Evolutionary conservation across 1,284 basidiomycete genomes (phyloP), one percentile per base, ranked within the genome.

Genomic region (Sporisorium scitamineum): DNA sequence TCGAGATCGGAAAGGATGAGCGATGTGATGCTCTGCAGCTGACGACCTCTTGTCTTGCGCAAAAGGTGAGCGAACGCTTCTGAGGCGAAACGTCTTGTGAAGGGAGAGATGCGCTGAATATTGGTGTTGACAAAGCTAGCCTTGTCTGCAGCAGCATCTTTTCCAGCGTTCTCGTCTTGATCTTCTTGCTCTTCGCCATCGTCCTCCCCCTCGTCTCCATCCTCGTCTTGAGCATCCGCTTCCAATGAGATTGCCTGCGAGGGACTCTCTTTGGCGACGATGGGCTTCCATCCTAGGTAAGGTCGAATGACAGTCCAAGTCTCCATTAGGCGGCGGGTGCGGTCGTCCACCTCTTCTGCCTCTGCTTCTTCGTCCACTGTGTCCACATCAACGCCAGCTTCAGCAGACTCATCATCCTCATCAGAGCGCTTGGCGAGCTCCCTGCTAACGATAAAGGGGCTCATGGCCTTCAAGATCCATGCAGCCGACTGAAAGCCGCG

Each of bases 21-120:
- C 8, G 61, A 31, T 11, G 70, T 66, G 26, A 84, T 68, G 26
- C 61, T 65, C 26, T 62, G 57, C 24, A 85, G 69, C 48, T 83
- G 79, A 3, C 45, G 51, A 13, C 56, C 65, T 10, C 80, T 68
- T 14, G 80, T 79, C 64, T 80, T 84, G 54, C 84, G 80, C 6
- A 84, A 63, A 16, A 85, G 78, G 48, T 84, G 81, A 1, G 83
- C 82, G 27, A 85, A 76, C 0, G 84, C 83, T 59, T 85, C 84
- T 0, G 82, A 74, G 4, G 81, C 82, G 47, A 85, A 85, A 27
- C 84, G 79, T 16, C 81, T 69, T 10, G 79, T 81, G 48, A 84
- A 82, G 14, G 78, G 56, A 27, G 79, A 72, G 55, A 78, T 68
- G 41, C 72, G 73, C 22, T 59, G 64, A 9, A 61, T 11, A 18